Evolutionary conservation across 352 stramenopile genomes (phyloP).

Genomic region (Phytophthora vignae): DNA sequence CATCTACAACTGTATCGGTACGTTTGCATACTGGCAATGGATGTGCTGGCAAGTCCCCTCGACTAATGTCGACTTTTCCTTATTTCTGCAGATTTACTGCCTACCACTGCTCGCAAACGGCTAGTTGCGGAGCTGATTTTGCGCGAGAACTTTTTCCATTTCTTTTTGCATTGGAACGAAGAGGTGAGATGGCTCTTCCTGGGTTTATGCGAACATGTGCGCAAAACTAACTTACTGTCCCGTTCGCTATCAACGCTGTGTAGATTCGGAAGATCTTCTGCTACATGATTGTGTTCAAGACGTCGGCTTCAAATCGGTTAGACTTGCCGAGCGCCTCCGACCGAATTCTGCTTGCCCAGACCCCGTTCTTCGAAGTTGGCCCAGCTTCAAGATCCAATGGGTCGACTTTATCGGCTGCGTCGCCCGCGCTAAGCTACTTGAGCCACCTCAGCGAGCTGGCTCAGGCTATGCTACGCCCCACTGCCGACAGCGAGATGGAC

Average conservation of each 20-base stretch:
- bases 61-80: conserved; percentile 10
- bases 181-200: conserved; percentile 50
- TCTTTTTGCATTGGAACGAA: conserved; percentile 92
- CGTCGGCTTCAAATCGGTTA: conserved; percentile 75
- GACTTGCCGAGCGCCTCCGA: conserved; percentile 78
- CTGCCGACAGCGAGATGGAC: conserved; percentile 44
- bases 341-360: conserved; percentile 78
- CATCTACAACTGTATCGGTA: conserved; percentile 87
- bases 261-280: conserved; percentile 88
- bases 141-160: conserved; percentile 87
- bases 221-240: not conserved
- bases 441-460: conserved; percentile 79
- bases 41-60: not conserved
- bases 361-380: conserved; percentile 68
- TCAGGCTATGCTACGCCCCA: conserved; percentile 65
- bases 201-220: not conserved
- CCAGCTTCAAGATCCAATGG: conserved; percentile 21
- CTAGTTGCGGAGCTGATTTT: conserved; percentile 80
- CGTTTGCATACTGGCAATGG: conserved; percentile 1
- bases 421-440: conserved; percentile 62
- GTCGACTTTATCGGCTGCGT: conserved; percentile 35
- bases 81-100: conserved; percentile 62
- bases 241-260: not conserved
- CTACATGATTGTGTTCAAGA: conserved; percentile 89
- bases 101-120: conserved; percentile 64